Evolutionary conservation across 305 asterid species (phyloP).

Genomic region (Euphrasia arctica): DNA sequence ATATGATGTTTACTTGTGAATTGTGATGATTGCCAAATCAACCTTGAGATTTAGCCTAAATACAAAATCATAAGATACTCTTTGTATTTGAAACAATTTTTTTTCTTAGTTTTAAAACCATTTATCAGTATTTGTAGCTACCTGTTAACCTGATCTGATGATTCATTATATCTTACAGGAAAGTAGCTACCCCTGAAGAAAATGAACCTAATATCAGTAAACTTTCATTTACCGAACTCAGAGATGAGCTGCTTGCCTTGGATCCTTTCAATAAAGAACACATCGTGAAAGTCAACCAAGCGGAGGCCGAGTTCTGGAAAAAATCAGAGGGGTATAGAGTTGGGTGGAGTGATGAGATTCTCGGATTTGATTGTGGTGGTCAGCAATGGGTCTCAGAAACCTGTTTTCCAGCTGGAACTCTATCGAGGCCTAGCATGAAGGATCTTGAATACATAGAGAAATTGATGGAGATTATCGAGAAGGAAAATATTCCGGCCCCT

Average conservation of each 20-base stretch:
- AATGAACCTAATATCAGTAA: conserved; percentile 52
- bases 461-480: conserved; percentile 62
- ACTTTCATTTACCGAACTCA: conserved; percentile 82
- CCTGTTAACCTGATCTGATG: neutral
- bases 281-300: conserved; percentile 64
- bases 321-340: conserved; percentile 93
- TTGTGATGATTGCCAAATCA: neutral
- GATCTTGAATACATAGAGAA: conserved; percentile 85
- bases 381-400: conserved; percentile 99
- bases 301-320: conserved; percentile 95
- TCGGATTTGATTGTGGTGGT: conserved; percentile 99
- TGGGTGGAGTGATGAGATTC: conserved; percentile 98
- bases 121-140: neutral
- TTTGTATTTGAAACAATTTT: neutral
- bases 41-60: neutral
- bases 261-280: conserved; percentile 92
- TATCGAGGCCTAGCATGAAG: conserved; percentile 81
- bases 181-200: conserved; percentile 40
- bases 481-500: conserved; percentile 86
- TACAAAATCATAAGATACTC: neutral
- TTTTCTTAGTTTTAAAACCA: neutral
- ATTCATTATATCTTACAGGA: conserved; percentile 45
- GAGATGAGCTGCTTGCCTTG: conserved; percentile 83
- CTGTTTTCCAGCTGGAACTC: conserved; percentile 92
- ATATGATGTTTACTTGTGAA: neutral